Conservation (phyloP, 805 yeast genomes). For the Saturnispora galanensis region DNA sequence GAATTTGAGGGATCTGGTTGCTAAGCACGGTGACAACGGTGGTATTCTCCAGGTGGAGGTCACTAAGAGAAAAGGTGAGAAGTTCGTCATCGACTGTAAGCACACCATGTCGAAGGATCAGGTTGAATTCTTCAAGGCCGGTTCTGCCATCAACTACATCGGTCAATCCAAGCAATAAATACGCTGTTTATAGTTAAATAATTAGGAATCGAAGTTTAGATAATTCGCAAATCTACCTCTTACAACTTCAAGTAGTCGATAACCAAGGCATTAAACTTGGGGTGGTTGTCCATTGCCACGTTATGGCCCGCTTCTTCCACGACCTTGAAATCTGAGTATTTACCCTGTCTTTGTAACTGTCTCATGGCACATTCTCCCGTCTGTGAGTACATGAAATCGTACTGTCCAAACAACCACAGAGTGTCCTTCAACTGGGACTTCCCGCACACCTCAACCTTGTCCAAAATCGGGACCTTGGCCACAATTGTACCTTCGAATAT, state of each 20-base stretch:
- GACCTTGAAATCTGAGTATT: conserved; percentile 26
- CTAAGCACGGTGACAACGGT: conserved; percentile 79
- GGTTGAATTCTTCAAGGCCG: conserved; percentile 91
- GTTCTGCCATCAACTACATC: conserved; percentile 90
- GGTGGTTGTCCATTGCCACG: conserved; percentile 55
- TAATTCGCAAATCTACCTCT: background rate
- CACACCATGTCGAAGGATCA: conserved; percentile 98
- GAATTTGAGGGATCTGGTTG: conserved; percentile 65
- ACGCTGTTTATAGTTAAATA: background rate
- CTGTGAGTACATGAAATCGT: conserved; percentile 64
- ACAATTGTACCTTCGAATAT: conserved; percentile 48
- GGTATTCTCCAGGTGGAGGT: conserved; percentile 66
- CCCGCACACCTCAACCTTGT: conserved; percentile 31
- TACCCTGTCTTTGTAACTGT: conserved; percentile 14
- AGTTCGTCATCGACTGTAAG: conserved; percentile 62
- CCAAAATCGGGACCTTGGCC: conserved; percentile 57
- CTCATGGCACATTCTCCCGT: conserved; percentile 42
- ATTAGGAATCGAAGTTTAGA: background rate
- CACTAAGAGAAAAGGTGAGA: conserved; percentile 63
- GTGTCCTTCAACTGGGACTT: conserved; percentile 25
- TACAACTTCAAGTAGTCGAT: conserved; percentile 27
- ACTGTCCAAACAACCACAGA: conserved; percentile 54
- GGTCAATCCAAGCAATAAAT: conserved; percentile 23
- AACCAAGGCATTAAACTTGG: conserved; percentile 41
- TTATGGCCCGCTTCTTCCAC: conserved; percentile 67